A percentile compares a stretch with the other conserved stretches of the same genome.
Evolutionary conservation across 352 stramenopile species (phyloP).

Genomic region (Phytophthora podocarpi): DNA sequence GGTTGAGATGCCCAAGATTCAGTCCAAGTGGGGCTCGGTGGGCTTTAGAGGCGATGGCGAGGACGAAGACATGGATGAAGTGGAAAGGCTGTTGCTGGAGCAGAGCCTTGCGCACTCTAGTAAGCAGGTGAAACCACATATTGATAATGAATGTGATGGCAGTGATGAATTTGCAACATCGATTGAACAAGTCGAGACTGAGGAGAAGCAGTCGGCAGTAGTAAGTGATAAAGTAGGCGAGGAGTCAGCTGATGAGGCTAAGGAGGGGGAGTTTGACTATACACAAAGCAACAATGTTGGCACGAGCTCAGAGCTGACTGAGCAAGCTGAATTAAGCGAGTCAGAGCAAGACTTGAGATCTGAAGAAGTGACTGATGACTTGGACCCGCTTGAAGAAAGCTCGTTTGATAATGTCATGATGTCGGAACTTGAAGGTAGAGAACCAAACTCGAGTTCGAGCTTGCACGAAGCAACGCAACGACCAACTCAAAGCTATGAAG

Average conservation of each 20-base stretch:
- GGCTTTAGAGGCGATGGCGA: slow-evolving; percentile 14
- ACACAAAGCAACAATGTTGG: too few species aligned
- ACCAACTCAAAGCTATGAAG: not conserved
- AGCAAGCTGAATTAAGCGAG: slow-evolving; percentile 7
- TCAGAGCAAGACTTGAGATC: slow-evolving; percentile 4
- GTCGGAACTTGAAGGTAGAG: slow-evolving; percentile 13
- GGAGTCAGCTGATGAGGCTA: slow-evolving; percentile 17
- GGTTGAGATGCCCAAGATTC: slow-evolving; percentile 21
- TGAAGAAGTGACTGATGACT: slow-evolving; percentile 1
- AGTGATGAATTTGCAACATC: slow-evolving; percentile 36
- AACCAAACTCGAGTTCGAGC: slow-evolving; percentile 2
- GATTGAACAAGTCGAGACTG: slow-evolving; percentile 16
- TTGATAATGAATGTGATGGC: slow-evolving; percentile 45
- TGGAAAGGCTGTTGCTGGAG: slow-evolving; percentile 35
- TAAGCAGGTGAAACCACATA: slow-evolving; percentile 27
- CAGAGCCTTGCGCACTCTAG: slow-evolving; percentile 23
- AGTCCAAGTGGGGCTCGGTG: slow-evolving; percentile 20
- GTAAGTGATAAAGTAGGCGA: slow-evolving; percentile 20
- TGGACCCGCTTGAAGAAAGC: slow-evolving; percentile 23
- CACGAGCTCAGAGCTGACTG: not conserved
- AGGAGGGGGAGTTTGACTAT: slow-evolving; percentile 1
- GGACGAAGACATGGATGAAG: slow-evolving; percentile 33
- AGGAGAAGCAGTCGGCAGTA: slow-evolving; percentile 8
- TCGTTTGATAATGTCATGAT: slow-evolving; percentile 27
- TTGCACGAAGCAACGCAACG: not conserved